These are phyloP conservation scores for Chrysanthemum lavandulifolium DNA, from an alignment of 129 eudicot genomes.

Conservation along the genomic window DNA sequence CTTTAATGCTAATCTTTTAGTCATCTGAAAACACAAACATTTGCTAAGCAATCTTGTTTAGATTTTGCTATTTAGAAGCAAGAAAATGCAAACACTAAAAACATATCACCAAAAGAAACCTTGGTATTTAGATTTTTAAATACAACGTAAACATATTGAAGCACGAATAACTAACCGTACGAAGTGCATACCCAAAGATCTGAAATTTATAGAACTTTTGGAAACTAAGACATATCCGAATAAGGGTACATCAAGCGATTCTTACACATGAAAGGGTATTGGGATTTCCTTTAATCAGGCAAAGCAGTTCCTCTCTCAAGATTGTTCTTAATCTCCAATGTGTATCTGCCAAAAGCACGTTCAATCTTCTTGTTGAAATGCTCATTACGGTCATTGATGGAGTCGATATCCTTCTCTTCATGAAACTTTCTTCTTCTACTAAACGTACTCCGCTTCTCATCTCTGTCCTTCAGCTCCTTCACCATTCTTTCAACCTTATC, in stretches of 20 bases:
- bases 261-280: background rate
- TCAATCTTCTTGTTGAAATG: conserved; percentile 98
- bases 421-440: conserved; percentile 91
- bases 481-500: conserved; percentile 89
- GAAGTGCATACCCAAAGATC: background rate
- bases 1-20: no score
- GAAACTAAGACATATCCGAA: background rate
- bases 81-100: background rate
- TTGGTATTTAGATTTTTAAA: background rate
- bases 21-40: background rate
- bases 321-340: conserved; percentile 93
- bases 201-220: background rate
- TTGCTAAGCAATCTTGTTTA: background rate
- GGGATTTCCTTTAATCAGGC: conserved; percentile 56
- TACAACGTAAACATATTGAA: background rate
- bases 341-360: conserved; percentile 94
- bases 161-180: background rate
- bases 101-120: background rate
- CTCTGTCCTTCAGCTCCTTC: conserved; percentile 91
- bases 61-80: background rate
- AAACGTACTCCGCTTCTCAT: conserved; percentile 76
- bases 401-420: conserved; percentile 95
- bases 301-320: conserved; percentile 99
- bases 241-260: background rate
- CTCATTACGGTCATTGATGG: conserved; percentile 95